Percentiles rank a stretch among this genome's conserved stretches.
phyloP scores from a whole-genome alignment of 1,284 basidiomycete species.

The Cystobasidium slooffiae region DNA sequence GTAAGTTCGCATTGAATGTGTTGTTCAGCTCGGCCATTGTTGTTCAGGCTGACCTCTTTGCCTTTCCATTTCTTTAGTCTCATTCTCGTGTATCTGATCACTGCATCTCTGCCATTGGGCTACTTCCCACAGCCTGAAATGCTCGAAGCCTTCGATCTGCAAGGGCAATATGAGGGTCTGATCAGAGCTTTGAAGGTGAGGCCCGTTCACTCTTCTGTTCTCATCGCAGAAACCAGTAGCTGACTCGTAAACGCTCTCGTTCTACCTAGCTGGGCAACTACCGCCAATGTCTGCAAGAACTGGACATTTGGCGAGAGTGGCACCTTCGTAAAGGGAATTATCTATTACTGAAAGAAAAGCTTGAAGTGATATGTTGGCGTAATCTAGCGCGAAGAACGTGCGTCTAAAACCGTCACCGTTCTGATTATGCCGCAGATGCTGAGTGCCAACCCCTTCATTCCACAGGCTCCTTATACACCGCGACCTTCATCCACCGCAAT shows the following conservation, averaged over 20 bases:
- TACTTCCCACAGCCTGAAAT: conserved; percentile 54
- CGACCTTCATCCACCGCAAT: conserved; percentile 36
- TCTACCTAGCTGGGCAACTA: conserved; percentile 55
- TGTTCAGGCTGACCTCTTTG: background rate
- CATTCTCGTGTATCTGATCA: conserved; percentile 57
- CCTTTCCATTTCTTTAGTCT: conserved; percentile 46
- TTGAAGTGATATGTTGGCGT: conserved; percentile 58
- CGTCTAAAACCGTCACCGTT: conserved; percentile 44
- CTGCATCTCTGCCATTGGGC: conserved; percentile 57
- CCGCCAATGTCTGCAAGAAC: conserved; percentile 48
- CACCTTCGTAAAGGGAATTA: conserved; percentile 56
- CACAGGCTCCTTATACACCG: conserved; percentile 45
- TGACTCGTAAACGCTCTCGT: background rate
- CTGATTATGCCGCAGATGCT: background rate
- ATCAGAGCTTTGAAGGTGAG: conserved; percentile 44
- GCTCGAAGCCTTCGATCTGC: conserved; percentile 52
- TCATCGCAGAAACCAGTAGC: background rate
- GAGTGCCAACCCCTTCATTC: background rate
- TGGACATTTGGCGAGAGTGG: conserved; percentile 55
- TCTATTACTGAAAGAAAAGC: conserved; percentile 57
- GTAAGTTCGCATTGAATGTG: conserved; percentile 7
- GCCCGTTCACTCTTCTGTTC: background rate
- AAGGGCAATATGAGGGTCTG: conserved; percentile 50
- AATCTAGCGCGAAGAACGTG: conserved; percentile 56
- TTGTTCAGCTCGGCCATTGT: background rate